Conservation (phyloP, 1,284 basidiomycete species). For the Ceratobasidium sp. region DNA sequence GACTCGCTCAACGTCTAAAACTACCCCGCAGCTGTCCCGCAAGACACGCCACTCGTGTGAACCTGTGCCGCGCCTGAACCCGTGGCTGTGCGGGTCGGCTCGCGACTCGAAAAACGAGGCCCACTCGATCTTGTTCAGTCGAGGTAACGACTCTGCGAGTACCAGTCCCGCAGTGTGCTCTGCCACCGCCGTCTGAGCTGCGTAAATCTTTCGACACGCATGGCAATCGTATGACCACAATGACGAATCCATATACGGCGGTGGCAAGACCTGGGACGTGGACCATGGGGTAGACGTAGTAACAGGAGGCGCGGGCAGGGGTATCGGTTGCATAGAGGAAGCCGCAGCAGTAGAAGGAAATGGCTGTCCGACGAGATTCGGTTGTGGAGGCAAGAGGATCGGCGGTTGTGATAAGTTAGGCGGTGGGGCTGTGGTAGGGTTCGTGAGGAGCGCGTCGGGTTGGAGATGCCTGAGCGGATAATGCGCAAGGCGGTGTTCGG, state of each 20-base stretch:
- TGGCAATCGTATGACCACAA: conserved; percentile 34
- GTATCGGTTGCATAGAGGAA: not conserved
- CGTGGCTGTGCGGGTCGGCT: not conserved
- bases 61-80: conserved; percentile 6
- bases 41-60: conserved; percentile 30
- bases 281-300: conserved; percentile 1
- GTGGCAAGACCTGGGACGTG: conserved; percentile 23
- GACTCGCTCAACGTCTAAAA: conserved; percentile 21
- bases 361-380: not conserved
- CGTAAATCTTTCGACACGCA: conserved; percentile 19
- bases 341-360: not conserved
- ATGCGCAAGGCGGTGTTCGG: conserved; percentile 33
- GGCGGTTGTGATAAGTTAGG: not conserved
- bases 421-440: not conserved
- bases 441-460: not conserved
- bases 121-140: conserved; percentile 25
- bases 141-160: conserved; percentile 11
- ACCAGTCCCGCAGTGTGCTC: conserved; percentile 19
- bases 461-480: conserved; percentile 22
- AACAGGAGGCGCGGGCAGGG: not conserved
- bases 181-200: conserved; percentile 1
- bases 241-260: conserved; percentile 7
- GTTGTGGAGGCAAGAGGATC: not conserved
- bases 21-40: conserved; percentile 4
- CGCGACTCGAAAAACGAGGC: conserved; percentile 33